Percentiles rank a stretch among this genome's conserved stretches.
These are phyloP conservation scores for Colletotrichum sp. DNA, from an alignment of 2,329 filamentous ascomycete genomes.

Conservation along the genomic window DNA sequence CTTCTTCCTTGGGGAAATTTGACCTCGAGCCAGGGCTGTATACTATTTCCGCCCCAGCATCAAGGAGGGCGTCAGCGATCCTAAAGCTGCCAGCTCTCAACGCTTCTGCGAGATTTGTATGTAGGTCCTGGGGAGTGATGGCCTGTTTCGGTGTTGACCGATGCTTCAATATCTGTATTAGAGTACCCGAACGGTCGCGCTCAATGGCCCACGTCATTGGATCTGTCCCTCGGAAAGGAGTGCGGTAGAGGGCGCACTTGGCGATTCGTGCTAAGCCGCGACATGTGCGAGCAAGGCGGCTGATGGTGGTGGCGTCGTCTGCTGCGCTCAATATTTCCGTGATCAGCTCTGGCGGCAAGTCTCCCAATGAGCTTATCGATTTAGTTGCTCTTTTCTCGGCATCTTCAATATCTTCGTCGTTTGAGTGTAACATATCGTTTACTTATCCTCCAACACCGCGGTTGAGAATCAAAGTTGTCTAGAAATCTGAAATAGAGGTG, in stretches of 20 bases:
- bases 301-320: not conserved
- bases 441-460: not conserved
- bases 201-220: not conserved
- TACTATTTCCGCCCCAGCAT: not conserved
- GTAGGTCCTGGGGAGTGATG: not conserved
- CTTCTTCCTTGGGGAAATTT: too few species aligned
- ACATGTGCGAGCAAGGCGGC: not conserved
- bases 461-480: not conserved
- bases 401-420: fast-evolving
- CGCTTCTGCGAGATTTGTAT: not conserved
- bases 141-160: not conserved
- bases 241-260: not conserved
- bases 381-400: fast-evolving
- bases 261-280: not conserved
- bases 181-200: not conserved
- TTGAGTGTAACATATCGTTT: fast-evolving
- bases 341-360: not conserved
- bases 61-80: not conserved
- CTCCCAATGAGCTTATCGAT: fast-evolving
- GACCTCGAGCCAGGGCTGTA: too few species aligned
- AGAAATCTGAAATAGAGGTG: too few species aligned
- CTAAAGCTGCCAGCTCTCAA: not conserved
- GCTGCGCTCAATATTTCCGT: not conserved
- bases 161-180: not conserved
- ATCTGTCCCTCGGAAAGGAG: not conserved